Base-by-base conservation (phyloP, 2,329 filamentous ascomycete genomes). In the Diaporthe citriasiana region DNA sequence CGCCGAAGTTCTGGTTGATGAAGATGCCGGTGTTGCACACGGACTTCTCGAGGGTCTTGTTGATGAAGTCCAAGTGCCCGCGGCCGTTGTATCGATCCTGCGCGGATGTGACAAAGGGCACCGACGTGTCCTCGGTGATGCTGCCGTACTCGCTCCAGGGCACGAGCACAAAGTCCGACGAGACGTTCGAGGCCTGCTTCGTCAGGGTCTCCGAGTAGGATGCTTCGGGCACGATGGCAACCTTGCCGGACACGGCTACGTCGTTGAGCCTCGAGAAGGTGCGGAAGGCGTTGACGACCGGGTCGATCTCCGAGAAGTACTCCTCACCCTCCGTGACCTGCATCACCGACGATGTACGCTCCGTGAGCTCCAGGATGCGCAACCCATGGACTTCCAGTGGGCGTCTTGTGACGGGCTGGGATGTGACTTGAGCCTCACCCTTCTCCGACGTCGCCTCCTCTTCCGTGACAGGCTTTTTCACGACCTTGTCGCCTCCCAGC, bases 261-360 rank as follows among this genome's bases (percentile, higher is more conserved):
- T 95, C 94, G 80, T 97, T 92, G 53, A 98, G 90, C 76, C 93
- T 93, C 1, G 94, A 95, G 78, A 98, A 95, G 0, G 95, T 94
- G 63, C 94, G 91, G 88, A 98, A 98, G 0, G 94, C 94, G 80
- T 97, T 98, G 71, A 98, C 91, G 5, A 98, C 92, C 0, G 96
- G 95, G 79, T 98, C 96, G 78, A 77, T 80, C 22, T 90, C 89
- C 9, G 89, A 87, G 35, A 90, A 89, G 75, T 91, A 89, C 65
- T 97, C 94, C 51, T 95, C 93, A 4, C 93, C 88, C 79, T 97
- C 95, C 0, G 95, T 93, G 15, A 97, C 94, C 78, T 94, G 93
- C 96, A 98, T 98, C 78, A 98, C 96, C 25, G 95, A 95, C 0
- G 96, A 98, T 55, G 94, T 93, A 88, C 96, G 95, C 78, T 98